A percentile compares a stretch with the other conserved stretches of the same genome.
Evolutionary conservation across 1,284 basidiomycete genomes (phyloP).

Genomic region (Sanguinoderma infundibulare): DNA sequence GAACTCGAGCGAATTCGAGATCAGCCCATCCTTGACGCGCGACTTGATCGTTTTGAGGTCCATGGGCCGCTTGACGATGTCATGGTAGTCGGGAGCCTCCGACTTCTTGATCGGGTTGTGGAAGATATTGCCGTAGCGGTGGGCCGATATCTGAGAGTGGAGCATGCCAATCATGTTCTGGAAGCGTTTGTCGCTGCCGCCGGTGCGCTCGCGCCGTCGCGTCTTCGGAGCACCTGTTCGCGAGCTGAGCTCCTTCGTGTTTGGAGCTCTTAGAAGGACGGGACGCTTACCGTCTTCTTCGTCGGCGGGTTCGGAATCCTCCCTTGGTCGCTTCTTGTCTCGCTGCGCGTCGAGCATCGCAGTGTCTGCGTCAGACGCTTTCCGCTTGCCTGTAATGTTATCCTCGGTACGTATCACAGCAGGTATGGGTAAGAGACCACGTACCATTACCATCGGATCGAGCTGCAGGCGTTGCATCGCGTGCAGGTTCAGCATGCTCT

Average conservation of each 20-base stretch:
- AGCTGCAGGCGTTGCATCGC: background rate
- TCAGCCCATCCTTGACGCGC: constrained; percentile 81
- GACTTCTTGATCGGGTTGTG: constrained; percentile 87
- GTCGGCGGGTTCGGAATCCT: constrained; percentile 69
- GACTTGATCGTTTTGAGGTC: constrained; percentile 90
- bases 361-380: constrained; percentile 58
- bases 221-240: constrained; percentile 16
- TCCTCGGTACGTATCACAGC: background rate
- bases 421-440: background rate
- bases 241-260: constrained; percentile 33
- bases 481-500: background rate
- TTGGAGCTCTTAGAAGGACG: background rate
- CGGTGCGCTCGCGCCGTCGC: constrained; percentile 37
- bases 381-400: constrained; percentile 55
- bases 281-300: constrained; percentile 60
- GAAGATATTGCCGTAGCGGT: constrained; percentile 89
- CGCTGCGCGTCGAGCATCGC: constrained; percentile 50
- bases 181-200: constrained; percentile 67
- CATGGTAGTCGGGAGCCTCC: constrained; percentile 89
- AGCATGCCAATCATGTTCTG: constrained; percentile 82
- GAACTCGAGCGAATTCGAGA: constrained; percentile 83
- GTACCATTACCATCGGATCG: constrained; percentile 26
- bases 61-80: constrained; percentile 91
- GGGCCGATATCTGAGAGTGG: constrained; percentile 81
- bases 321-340: constrained; percentile 68